A percentile compares a stretch with the other conserved stretches of the same genome.
Evolutionary conservation across 805 yeast species (phyloP).

Genomic region (Yarrowia sp.): DNA sequence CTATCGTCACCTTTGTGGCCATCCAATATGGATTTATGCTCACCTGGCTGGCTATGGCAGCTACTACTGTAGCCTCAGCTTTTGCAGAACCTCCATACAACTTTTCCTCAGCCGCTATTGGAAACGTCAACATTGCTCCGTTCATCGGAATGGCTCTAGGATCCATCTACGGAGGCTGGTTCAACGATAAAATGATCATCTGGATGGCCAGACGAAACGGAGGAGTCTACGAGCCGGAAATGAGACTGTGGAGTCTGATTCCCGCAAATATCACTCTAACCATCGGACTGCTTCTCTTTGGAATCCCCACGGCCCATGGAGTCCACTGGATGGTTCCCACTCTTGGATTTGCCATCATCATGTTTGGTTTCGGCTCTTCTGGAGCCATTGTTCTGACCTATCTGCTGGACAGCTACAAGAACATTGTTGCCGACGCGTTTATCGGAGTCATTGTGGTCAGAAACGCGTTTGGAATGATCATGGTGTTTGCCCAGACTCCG

Average conservation of each 20-base stretch:
- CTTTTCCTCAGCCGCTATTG: neutral
- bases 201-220: neutral
- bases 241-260: neutral
- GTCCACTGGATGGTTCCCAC: neutral
- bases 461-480: neutral
- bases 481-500: neutral
- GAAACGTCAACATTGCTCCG: neutral
- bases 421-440: neutral
- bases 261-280: neutral
- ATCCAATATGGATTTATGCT: neutral
- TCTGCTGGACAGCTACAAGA: neutral
- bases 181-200: neutral
- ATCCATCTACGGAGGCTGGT: neutral
- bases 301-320: neutral
- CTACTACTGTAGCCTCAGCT: neutral
- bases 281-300: neutral
- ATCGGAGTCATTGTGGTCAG: neutral
- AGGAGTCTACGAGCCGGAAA: neutral
- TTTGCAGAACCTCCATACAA: neutral
- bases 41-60: neutral
- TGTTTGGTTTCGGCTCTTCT: neutral
- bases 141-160: neutral
- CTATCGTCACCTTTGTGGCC: neutral
- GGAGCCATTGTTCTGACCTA: neutral
- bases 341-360: neutral